Evolutionary conservation across 192 early-diverging fungal genomes (phyloP), one percentile per base, ranked within the genome.

Genomic region (Funneliformis geosporum): DNA sequence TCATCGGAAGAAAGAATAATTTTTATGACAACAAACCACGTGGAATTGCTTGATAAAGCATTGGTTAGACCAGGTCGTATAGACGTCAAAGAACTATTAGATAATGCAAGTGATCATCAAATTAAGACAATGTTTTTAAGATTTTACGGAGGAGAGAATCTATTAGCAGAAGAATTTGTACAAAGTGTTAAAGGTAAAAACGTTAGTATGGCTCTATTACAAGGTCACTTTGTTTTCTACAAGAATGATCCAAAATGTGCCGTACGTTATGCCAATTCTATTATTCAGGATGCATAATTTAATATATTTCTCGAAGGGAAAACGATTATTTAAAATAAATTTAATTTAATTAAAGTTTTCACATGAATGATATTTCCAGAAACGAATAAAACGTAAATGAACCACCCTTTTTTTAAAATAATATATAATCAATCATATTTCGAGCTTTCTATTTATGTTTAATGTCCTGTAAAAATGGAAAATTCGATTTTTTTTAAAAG

Each of bases 161-260:
- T 78, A 18, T 81, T 95, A 75, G 96, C 92, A 10, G 87, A 93
- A 2, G 64, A 79, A 71, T 98, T 99, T 90, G 91, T 93, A 2
- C 68, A 84, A 3, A 82, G 75, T 28, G 72, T 92, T 14, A 77
- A 82, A 27, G 87, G 86, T 42, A 83, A 88, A 50, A 75, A 80
- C 6, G 88, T 95, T 43, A 96, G 95, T 83, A 95, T 96, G 7
- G 96, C 96, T 0, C 88, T 88, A 77, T 81, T 99, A 43, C 98
- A 99, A 85, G 98, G 98, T 5, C 98, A 99, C 85, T 99, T 99
- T 92, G 95, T 97, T 10, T 84, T 92, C 46, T 89, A 90, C 69
- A 93, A 96, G 67, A 93, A 96, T 79, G 85, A 88, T 73, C 91
- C 97, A 0, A 74, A 88, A 61, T 85, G 82, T 14, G 95, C 95